Base-by-base conservation (phyloP, 805 yeast species). In the Saccharomycopsis synnaedendra region DNA sequence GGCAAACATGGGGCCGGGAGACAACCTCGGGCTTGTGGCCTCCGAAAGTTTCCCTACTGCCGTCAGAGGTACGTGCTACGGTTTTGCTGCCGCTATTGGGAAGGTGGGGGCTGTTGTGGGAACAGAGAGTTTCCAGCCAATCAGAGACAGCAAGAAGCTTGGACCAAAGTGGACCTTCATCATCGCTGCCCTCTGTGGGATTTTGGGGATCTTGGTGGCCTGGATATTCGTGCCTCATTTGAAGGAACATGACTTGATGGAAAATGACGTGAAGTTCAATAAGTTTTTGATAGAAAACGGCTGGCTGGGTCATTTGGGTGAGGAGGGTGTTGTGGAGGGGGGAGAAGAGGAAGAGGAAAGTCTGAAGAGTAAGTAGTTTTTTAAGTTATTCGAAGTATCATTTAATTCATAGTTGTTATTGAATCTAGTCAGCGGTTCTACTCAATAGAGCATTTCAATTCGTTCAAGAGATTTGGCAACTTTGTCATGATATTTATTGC, bases 61-160 rank as follows among this genome's bases (percentile, higher is more conserved):
- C 9, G 77, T 84, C 40, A 71, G 93, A 62, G 90, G 89, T 37
- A 80, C 87, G 0, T 68, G 75, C 44, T 84, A 84, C 57, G 90
- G 90, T 37, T 55, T 84, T 28, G 72, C 83, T 42, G 93, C 93
- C 37, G 93, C 89, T 3, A 67, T 82, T 43, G 93, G 93, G 49
- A 84, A 84, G 62, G 82, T 81, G 30, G 94, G 93, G 48, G 93
- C 90, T n/a, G 88, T 82, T 28, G 78, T 82, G 27, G 93, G 93
- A 32, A 82, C 88, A 29, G 75, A 80, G 60, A 73, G 74, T 11
- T 84, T 85, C 64, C 75, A 79, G 6, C 83, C 86, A 11, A 82
- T 84, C 55, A 77, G 80, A 63, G 62, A 57, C 39, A 62, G 81
- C 58, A 19, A 19, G 19, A 19, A 19, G 19, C 66, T 80, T 53